Conservation (phyloP, 2,329 filamentous ascomycete species). For the Cryphonectria nitschkei region DNA sequence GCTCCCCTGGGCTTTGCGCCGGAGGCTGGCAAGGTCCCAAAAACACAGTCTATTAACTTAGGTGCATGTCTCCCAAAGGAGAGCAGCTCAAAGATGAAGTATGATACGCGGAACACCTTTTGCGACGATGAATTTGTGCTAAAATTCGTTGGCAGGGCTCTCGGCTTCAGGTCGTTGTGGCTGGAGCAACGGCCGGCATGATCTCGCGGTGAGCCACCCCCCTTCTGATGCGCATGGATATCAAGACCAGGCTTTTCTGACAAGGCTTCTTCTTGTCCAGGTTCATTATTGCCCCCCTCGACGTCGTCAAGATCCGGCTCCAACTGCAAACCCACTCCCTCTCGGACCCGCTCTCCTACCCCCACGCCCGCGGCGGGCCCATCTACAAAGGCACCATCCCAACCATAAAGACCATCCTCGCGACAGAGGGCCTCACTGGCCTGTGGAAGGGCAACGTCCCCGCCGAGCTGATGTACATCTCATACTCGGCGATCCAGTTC, state of each 20-base stretch:
- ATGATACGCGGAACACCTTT: conserved; percentile 29
- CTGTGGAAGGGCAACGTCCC: conserved; percentile 99
- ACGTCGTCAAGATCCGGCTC: conserved; percentile 97
- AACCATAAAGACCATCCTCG: conserved; percentile 76
- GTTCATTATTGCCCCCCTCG: conserved; percentile 92
- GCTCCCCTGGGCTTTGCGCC: neutral
- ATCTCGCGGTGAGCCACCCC: conserved; percentile 75
- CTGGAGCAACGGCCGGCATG: conserved; percentile 73
- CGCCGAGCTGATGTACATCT: conserved; percentile 91
- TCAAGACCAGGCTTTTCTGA: conserved; percentile 1
- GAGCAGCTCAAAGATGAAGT: conserved; percentile 64
- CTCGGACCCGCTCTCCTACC: conserved; percentile 69
- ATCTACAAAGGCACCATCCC: conserved; percentile 76
- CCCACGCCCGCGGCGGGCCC: conserved; percentile 49
- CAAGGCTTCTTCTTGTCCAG: conserved; percentile 45
- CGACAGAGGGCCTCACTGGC: conserved; percentile 79
- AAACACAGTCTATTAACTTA: conserved; percentile 28
- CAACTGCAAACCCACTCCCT: conserved; percentile 90
- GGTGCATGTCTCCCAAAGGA: conserved; percentile 48
- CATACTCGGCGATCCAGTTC: conserved; percentile 90
- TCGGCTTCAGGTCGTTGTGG: conserved; percentile 57
- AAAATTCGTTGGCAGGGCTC: conserved; percentile 49
- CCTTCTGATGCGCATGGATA: neutral
- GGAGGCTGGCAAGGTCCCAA: neutral
- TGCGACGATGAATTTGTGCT: neutral